phyloP scores from a whole-genome alignment of 129 eudicot genomes.

The Centella asiatica region DNA sequence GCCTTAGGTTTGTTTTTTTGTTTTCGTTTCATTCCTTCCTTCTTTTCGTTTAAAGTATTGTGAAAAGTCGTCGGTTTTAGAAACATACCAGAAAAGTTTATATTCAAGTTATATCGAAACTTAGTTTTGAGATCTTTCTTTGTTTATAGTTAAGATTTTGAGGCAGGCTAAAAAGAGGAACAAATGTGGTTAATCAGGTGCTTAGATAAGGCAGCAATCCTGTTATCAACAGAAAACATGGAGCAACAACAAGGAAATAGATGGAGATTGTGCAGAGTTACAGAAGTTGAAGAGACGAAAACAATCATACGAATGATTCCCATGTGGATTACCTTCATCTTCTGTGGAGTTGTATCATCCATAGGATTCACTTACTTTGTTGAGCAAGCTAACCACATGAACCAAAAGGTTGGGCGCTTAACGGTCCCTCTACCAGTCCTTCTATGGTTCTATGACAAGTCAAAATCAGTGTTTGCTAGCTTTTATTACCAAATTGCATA shows the following conservation, averaged over 20 bases:
- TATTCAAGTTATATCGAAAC: not conserved
- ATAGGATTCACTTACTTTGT: slow-evolving; percentile 46
- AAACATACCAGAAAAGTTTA: too few relatives aligned
- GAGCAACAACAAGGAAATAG: slow-evolving; percentile 17
- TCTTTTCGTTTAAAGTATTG: too few relatives aligned
- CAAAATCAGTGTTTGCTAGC: not conserved
- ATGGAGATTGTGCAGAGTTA: slow-evolving; percentile 51
- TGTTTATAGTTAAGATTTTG: too few relatives aligned
- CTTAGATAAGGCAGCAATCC: slow-evolving; percentile 57
- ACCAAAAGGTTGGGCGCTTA: slow-evolving; percentile 1
- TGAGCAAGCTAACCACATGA: slow-evolving; percentile 14
- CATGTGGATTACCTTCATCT: slow-evolving; percentile 43
- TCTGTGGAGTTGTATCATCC: slow-evolving; percentile 40
- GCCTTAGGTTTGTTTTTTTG: slow-evolving; percentile 30
- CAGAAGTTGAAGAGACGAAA: slow-evolving; percentile 55
- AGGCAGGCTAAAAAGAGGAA: too few relatives aligned
- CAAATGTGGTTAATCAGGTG: slow-evolving; percentile 22
- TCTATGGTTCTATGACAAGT: not conserved
- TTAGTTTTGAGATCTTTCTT: too few relatives aligned
- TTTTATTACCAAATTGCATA: not conserved
- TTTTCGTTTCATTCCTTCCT: not conserved
- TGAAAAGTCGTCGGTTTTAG: too few relatives aligned
- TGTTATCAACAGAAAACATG: slow-evolving; percentile 6
- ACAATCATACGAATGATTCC: slow-evolving; percentile 48
- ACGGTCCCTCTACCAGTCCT: not conserved